Evolutionary conservation across 495 filamentous ascomycete genomes (phyloP), one percentile per base, ranked within the genome.

Genomic region (Hypomontagnella submonticulosa): DNA sequence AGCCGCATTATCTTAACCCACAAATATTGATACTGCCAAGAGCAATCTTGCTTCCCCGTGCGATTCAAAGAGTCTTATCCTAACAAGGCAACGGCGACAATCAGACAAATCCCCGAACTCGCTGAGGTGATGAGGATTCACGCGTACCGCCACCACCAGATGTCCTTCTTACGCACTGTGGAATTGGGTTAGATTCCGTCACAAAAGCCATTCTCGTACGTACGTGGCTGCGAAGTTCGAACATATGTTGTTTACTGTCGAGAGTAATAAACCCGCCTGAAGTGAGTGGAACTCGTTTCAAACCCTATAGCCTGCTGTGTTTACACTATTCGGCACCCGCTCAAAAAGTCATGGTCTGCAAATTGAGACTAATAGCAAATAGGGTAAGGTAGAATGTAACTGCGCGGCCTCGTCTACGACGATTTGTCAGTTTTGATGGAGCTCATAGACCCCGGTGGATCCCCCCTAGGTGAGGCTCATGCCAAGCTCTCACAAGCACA

Each of bases 21-120:
- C 55, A 60, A 63, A 56, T 60, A 40, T 58, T 70, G 61, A 65
- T 61, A 70, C 61, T 54, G 66, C 61, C 61, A 70, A 70, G 61
- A 61, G 23, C 19, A 4, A 10, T 47, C 15, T 36, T 47, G 43
- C 56, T 60, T 69, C 46, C 47, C 51, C 65, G 12, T 58, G 34
- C 54, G 54, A 57, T 53, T 59, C 42, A 16, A 52, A 46, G n/a
- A 19, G 53, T 33, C 48, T 44, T 59, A 46, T 46, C 59, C 42
- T 50, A 50, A 56, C 42, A 32, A 32, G 59, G 59, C 38, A 44
- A 55, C 23, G 18, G 33, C 30, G 48, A 52, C 50, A 46, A 64
- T 64, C 66, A 64, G 4, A 52, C 54, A 46, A 65, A 52, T 48
- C 16, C 51, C 46, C 38, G 44, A 47, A 62, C 66, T 59, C 19